Percentiles rank a stretch among this genome's conserved stretches.
These are phyloP conservation scores for Backusella morwellensis DNA, from an alignment of 192 early-diverging fungal genomes.

Conservation along the genomic window DNA sequence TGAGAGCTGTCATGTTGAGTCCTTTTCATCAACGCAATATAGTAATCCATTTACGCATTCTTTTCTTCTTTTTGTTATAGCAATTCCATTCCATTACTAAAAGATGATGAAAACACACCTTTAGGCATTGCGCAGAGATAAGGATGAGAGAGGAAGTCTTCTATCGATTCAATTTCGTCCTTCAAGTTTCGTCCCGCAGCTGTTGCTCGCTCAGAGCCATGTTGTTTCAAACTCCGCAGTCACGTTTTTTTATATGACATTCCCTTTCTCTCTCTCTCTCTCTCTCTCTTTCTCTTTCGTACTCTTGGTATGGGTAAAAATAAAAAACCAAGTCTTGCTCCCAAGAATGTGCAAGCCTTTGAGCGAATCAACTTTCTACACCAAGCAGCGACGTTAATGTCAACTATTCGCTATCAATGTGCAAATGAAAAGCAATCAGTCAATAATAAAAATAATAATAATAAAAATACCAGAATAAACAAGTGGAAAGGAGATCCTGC, in stretches of 20 bases:
- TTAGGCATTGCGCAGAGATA: conserved; percentile 20
- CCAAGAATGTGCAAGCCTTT: conserved; percentile 51
- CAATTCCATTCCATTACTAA: not conserved
- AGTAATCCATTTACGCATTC: not conserved
- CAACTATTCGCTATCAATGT: conserved; percentile 29
- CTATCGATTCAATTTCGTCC: not conserved
- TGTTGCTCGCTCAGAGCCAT: not conserved
- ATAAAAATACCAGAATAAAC: not conserved
- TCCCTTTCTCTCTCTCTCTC: not conserved
- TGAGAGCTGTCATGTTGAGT: not conserved
- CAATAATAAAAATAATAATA: not conserved
- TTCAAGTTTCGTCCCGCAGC: not conserved
- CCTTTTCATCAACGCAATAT: not conserved
- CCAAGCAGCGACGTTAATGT: conserved; percentile 59
- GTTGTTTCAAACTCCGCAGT: no score
- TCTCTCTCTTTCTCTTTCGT: not conserved
- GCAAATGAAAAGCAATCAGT: not conserved
- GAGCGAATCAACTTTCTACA: conserved; percentile 68
- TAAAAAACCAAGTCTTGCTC: conserved; percentile 8
- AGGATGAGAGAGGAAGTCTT: conserved; percentile 14
- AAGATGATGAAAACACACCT: not conserved
- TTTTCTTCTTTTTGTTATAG: not conserved
- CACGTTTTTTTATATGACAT: no score
- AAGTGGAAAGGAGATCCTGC: not conserved
- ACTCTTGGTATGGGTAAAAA: conserved; percentile 9